A percentile compares a stretch with the other conserved stretches of the same genome.
These are phyloP conservation scores for Solanum gandarillasii DNA, from an alignment of 257 asterid species.

Conservation along the genomic window DNA sequence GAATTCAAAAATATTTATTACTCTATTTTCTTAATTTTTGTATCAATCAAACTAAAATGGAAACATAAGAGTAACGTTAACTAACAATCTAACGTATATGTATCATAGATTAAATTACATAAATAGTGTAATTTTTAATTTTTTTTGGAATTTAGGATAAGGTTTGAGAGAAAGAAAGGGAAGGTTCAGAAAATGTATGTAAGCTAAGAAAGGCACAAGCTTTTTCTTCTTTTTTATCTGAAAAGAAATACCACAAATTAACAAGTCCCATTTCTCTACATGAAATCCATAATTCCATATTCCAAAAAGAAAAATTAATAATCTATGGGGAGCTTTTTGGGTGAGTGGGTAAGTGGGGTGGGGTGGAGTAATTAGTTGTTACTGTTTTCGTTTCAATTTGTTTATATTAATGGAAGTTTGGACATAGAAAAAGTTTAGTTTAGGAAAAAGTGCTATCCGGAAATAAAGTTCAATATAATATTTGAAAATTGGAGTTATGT, in stretches of 20 bases:
- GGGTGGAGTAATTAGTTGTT: neutral
- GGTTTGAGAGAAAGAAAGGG: neutral
- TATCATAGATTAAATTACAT: neutral
- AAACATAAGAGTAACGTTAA: neutral
- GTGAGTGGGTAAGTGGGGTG: too few species aligned
- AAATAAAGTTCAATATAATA: too few species aligned
- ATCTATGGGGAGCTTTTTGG: neutral
- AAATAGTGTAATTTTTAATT: neutral
- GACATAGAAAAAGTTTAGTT: too few species aligned
- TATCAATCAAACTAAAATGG: neutral
- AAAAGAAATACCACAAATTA: neutral
- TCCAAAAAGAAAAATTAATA: neutral
- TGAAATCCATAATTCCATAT: neutral
- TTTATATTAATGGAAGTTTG: neutral
- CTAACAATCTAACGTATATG: neutral
- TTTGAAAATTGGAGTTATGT: too few species aligned
- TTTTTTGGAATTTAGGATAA: neutral
- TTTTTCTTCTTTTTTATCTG: neutral
- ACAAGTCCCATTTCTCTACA: neutral
- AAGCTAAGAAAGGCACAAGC: neutral
- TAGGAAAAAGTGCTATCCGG: too few species aligned
- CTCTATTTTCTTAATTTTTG: neutral
- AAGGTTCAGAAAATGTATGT: neutral
- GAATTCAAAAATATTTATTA: neutral
- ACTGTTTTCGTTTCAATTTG: neutral